Conservation (phyloP, 495 filamentous ascomycete genomes). For the Pyrenopolyporus hunteri region DNA sequence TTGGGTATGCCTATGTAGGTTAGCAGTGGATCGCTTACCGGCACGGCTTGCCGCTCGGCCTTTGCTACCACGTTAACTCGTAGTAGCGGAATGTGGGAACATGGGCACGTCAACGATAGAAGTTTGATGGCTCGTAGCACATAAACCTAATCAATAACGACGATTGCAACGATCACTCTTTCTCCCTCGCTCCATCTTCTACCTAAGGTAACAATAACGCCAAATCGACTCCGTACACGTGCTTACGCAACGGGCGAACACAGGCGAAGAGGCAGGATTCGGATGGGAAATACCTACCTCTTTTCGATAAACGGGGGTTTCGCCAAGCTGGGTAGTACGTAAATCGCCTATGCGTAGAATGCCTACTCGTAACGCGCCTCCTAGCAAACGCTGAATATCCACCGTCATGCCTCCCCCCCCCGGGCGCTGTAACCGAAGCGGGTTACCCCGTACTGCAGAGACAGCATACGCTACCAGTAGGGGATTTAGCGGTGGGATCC, state of each 20-base stretch:
- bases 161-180: neutral
- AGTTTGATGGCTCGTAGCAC: neutral
- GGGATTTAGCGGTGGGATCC: slow-evolving; percentile 8
- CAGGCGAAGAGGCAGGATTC: neutral
- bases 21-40: slow-evolving; percentile 20
- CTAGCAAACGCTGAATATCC: slow-evolving; percentile 17
- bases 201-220: neutral
- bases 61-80: neutral
- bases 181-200: neutral
- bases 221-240: neutral
- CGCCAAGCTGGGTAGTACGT: no score
- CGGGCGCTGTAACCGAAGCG: slow-evolving; percentile 16
- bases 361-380: slow-evolving; percentile 7
- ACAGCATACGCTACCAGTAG: slow-evolving; percentile 15
- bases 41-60: slow-evolving; percentile 31
- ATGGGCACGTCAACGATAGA: neutral
- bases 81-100: neutral
- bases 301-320: neutral
- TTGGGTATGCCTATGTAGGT: neutral
- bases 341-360: slow-evolving; percentile 9
- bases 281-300: neutral
- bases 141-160: neutral
- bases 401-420: neutral
- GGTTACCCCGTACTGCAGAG: slow-evolving; percentile 14
- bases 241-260: neutral